Percentiles rank a stretch among this genome's conserved stretches.
These are phyloP conservation scores for Perkinsus chesapeaki DNA, from an alignment of 169 alveolate genomes.

Conservation along the genomic window DNA sequence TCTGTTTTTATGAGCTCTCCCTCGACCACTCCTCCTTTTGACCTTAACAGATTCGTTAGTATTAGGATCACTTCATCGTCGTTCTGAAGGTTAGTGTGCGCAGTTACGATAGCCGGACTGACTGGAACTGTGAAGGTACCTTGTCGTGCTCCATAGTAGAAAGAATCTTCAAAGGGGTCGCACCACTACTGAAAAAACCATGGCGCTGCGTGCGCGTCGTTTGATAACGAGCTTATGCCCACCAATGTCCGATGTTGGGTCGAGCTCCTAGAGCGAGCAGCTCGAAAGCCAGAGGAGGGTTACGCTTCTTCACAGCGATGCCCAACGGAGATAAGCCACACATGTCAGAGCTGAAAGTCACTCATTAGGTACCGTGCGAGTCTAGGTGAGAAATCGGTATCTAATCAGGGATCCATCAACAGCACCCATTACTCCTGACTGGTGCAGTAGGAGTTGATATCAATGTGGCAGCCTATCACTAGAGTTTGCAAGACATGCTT, in stretches of 20 bases:
- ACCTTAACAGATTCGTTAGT: neutral
- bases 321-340: neutral
- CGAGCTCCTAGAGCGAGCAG: neutral
- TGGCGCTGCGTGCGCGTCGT: neutral
- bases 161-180: neutral
- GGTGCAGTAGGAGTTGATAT: neutral
- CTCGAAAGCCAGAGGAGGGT: neutral
- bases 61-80: neutral
- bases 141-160: neutral
- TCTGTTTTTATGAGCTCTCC: neutral
- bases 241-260: neutral
- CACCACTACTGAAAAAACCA: neutral
- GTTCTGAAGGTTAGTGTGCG: neutral
- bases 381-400: too few species aligned
- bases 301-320: neutral
- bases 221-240: neutral
- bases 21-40: neutral
- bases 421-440: neutral
- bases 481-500: neutral
- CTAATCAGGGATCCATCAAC: neutral
- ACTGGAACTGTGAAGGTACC: neutral
- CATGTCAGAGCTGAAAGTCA: neutral
- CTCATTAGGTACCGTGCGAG: too few species aligned
- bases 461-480: neutral
- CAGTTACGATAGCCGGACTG: neutral